These are phyloP conservation scores for Heliamphora exappendiculata DNA, from an alignment of 148 eudicot species.

Conservation along the genomic window DNA sequence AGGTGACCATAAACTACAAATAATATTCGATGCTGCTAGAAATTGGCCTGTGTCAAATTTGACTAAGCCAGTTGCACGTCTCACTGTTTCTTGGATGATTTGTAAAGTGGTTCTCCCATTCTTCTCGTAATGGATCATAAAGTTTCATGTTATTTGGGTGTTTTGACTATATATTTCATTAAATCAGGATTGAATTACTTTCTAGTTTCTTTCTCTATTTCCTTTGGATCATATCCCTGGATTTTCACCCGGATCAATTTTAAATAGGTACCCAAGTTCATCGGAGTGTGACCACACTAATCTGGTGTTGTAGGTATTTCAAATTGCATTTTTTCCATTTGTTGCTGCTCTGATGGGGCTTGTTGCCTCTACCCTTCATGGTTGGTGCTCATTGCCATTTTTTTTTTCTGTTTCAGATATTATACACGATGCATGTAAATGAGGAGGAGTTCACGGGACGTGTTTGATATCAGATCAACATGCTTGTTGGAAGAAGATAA, in stretches of 20 bases:
- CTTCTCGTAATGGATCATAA: constrained; percentile 8
- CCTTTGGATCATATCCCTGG: constrained; percentile 4
- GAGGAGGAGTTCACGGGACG: neutral
- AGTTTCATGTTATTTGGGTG: neutral
- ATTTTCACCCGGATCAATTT: constrained; percentile 11
- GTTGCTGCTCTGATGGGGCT: neutral
- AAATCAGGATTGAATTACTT: neutral
- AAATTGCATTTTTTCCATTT: neutral
- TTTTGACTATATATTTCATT: constrained; percentile 4
- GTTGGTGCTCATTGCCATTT: neutral
- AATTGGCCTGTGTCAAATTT: constrained; percentile 4
- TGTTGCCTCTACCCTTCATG: neutral
- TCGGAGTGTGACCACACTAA: constrained; percentile 2
- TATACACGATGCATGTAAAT: neutral
- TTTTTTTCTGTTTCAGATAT: neutral
- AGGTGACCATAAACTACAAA: constrained; percentile 1
- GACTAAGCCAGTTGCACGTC: constrained; percentile 7
- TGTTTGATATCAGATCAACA: neutral
- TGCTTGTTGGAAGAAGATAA: neutral
- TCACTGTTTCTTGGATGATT: constrained; percentile 2
- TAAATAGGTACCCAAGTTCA: constrained; percentile 4
- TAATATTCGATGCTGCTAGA: constrained; percentile 1
- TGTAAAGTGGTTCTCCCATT: constrained; percentile 10
- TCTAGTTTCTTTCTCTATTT: neutral
- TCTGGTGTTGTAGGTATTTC: constrained; percentile 8